Conservation (phyloP, 75 land plant genomes). For the Isoetes taiwanensis region DNA sequence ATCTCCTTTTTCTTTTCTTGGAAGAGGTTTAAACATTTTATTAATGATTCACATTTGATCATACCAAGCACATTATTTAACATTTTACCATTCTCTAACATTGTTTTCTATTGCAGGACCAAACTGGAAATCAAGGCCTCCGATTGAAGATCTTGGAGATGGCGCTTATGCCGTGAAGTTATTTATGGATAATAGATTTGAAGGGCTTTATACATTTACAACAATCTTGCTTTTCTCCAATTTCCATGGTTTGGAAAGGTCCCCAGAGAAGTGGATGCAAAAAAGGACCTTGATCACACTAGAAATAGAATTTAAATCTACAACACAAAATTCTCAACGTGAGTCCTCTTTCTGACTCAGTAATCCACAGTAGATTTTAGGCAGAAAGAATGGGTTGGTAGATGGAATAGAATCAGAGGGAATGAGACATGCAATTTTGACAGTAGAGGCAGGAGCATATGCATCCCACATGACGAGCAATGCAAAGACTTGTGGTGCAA, state of each 20-base stretch:
- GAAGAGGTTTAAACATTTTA: too few relatives aligned
- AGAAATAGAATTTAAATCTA: neutral
- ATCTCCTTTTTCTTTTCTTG: too few relatives aligned
- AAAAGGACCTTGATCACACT: neutral
- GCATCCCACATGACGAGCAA: too few relatives aligned
- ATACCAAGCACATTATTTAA: too few relatives aligned
- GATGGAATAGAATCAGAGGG: too few relatives aligned
- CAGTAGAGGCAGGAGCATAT: too few relatives aligned
- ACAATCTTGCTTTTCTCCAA: conserved; percentile 13
- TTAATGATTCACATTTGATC: too few relatives aligned
- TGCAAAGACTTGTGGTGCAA: conserved; percentile 61
- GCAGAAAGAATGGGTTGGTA: neutral
- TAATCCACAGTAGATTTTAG: conserved; percentile 1
- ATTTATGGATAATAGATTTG: conserved; percentile 4
- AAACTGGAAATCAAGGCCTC: conserved; percentile 20
- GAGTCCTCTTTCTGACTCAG: neutral
- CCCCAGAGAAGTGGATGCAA: conserved; percentile 31
- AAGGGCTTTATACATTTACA: conserved; percentile 12
- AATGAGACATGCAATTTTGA: too few relatives aligned
- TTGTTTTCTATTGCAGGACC: too few relatives aligned
- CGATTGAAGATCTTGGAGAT: conserved; percentile 9
- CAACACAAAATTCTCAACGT: neutral
- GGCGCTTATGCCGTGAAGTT: conserved; percentile 11
- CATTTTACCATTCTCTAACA: too few relatives aligned
- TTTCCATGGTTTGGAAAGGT: conserved; percentile 40